Evolutionary conservation across 768 basidiomycete species (phyloP).

Genomic region (Trametes cinnabarina): DNA sequence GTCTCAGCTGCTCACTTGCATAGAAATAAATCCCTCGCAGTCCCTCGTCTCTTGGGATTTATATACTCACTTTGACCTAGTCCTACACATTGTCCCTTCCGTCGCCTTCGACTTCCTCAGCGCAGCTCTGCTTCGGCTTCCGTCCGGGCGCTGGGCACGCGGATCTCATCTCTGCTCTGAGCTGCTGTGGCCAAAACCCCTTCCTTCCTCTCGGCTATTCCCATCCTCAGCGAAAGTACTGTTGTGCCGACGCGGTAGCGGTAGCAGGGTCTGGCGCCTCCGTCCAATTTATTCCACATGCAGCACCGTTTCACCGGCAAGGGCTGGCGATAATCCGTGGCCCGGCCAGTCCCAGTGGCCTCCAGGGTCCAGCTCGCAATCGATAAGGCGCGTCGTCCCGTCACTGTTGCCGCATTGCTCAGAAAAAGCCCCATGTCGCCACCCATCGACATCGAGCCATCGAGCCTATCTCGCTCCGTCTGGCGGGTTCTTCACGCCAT

Average conservation of each 20-base stretch:
- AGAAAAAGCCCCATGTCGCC: background rate
- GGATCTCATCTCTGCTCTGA: conserved; percentile 3
- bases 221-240: background rate
- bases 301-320: conserved; percentile 3
- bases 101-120: background rate
- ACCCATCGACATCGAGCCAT: conserved; percentile 3
- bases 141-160: background rate
- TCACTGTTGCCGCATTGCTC: background rate
- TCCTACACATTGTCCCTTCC: conserved; percentile 1
- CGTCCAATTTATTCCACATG: background rate
- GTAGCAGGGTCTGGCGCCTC: background rate
- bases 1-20: background rate
- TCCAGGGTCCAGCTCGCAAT: background rate
- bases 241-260: conserved; percentile 1
- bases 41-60: conserved; percentile 1
- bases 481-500: background rate
- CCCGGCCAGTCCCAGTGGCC: background rate
- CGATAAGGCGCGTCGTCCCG: conserved; percentile 16
- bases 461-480: background rate
- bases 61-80: conserved; percentile 13
- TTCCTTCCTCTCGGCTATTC: background rate
- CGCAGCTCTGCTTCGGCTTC: background rate
- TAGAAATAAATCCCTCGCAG: background rate
- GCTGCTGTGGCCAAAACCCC: conserved; percentile 1
- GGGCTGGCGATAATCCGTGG: background rate